Evolutionary conservation across 495 filamentous ascomycete genomes (phyloP).

Genomic region (Rhypophila decipiens): DNA sequence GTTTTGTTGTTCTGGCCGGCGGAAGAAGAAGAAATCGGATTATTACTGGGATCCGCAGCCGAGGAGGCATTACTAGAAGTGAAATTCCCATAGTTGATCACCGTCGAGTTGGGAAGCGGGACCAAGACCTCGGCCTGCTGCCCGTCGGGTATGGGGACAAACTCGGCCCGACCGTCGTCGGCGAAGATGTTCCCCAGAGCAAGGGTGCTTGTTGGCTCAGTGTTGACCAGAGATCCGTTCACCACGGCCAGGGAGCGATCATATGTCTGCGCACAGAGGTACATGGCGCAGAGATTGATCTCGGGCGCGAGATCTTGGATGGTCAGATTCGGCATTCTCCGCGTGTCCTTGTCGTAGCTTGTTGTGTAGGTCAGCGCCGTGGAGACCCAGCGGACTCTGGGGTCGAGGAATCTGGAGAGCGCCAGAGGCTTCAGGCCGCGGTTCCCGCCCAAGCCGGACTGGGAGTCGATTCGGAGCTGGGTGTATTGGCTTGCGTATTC

Average conservation of each 20-base stretch:
- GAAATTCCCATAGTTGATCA: too few relatives aligned
- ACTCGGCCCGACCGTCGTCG: not conserved
- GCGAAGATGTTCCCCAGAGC: not conserved
- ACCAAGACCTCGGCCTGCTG: not conserved
- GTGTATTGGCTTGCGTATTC: conserved; percentile 6
- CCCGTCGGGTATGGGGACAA: too few relatives aligned
- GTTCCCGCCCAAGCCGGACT: too few relatives aligned
- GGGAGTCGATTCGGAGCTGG: not conserved
- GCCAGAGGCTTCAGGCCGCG: not conserved
- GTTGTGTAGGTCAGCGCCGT: conserved; percentile 1
- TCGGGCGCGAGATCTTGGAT: not conserved
- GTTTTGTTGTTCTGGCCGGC: not conserved
- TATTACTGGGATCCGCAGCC: too few relatives aligned
- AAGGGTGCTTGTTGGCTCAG: not conserved
- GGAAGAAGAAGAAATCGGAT: not conserved
- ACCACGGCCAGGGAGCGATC: not conserved
- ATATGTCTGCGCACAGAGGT: conserved; percentile 6
- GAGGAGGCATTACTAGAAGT: too few relatives aligned
- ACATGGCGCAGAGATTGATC: not conserved
- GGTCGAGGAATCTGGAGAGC: not conserved
- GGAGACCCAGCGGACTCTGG: not conserved
- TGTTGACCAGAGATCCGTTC: not conserved
- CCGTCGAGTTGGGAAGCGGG: not conserved
- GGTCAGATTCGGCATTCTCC: not conserved
- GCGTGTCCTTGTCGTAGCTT: not conserved